These are phyloP conservation scores for Lycium barbarum DNA, from an alignment of 257 asterid genomes.

Conservation along the genomic window DNA sequence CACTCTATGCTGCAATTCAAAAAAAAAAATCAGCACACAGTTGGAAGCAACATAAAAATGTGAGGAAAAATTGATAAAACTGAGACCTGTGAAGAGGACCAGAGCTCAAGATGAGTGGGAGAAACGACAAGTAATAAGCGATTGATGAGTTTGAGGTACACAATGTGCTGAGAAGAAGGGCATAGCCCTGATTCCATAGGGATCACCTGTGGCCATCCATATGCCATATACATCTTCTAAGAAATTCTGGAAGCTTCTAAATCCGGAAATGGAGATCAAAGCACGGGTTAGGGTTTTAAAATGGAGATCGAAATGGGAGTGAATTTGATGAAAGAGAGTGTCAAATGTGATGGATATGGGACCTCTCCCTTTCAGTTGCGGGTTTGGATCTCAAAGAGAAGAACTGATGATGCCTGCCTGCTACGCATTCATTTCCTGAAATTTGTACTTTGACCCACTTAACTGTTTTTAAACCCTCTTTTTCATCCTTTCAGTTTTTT, in stretches of 20 bases:
- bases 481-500: no score
- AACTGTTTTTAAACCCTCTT: not conserved
- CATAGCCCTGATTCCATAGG: conserved; percentile 72
- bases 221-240: conserved; percentile 88
- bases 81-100: conserved; percentile 91
- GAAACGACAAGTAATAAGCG: conserved; percentile 83
- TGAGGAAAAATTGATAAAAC: not conserved
- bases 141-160: conserved; percentile 77
- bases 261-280: conserved; percentile 2
- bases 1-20: conserved; percentile 82
- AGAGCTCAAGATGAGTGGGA: conserved; percentile 88
- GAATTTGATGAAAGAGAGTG: conserved; percentile 22
- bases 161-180: conserved; percentile 72
- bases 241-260: not conserved
- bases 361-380: conserved; percentile 28
- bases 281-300: conserved; percentile 17
- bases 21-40: not conserved
- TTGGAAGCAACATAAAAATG: not conserved
- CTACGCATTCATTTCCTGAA: not conserved
- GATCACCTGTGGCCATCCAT: conserved; percentile 99
- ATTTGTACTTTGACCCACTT: not conserved
- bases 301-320: conserved; percentile 28
- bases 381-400: conserved; percentile 23
- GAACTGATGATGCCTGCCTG: not conserved
- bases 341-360: not conserved